Base-by-base conservation (phyloP, 768 basidiomycete genomes). In the Serendipita sp. region DNA sequence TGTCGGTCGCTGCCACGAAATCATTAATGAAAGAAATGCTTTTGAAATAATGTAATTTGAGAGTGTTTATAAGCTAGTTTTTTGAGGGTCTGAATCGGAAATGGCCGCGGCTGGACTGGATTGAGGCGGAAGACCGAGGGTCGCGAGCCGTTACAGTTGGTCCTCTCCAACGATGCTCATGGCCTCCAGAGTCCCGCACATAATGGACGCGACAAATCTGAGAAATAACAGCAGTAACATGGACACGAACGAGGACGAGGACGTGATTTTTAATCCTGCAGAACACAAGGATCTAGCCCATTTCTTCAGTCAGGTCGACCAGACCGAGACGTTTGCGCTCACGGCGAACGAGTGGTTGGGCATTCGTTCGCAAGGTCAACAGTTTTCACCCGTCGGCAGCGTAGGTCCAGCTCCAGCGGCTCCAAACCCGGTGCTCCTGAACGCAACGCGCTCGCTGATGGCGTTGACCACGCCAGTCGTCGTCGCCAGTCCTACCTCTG, bases 201-300 rank as follows among this genome's bases (percentile, higher is more conserved):
- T 14, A 38, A 48, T 48, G 33, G 53, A 34, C 53, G 17, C 5
- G 53, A 28, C 53, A 30, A 22, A 58, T 33, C 45, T 50, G 20
- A 50, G 28, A 22, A 50, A 20, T 30, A 50, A 28, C 45, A 50
- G n/a, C 28, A 11, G 20, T 11, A 50, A n/a, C n/a, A 50, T 50
- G 45, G 26, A 58, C 2, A 24, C 11, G 24, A 58, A 58, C 33
- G 17, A 30, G 53, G 53, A 58, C 24, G 53, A 58, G 26, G 53
- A 58, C 11, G 30, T 58, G n/a, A 30, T 58, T 13, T 58, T 58
- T 31, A 58, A 58, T 3, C 53, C 53, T 9, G 53, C 53, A 30
- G 53, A 58, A 33, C 53, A 58, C 53, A 58, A 58, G 53, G 53
- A 58, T 33, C 33, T 58, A 9, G 53, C 53, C 9, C 53, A 58